Evolutionary conservation across 495 filamentous ascomycete genomes (phyloP).

Genomic region (Hypomontagnella submonticulosa): DNA sequence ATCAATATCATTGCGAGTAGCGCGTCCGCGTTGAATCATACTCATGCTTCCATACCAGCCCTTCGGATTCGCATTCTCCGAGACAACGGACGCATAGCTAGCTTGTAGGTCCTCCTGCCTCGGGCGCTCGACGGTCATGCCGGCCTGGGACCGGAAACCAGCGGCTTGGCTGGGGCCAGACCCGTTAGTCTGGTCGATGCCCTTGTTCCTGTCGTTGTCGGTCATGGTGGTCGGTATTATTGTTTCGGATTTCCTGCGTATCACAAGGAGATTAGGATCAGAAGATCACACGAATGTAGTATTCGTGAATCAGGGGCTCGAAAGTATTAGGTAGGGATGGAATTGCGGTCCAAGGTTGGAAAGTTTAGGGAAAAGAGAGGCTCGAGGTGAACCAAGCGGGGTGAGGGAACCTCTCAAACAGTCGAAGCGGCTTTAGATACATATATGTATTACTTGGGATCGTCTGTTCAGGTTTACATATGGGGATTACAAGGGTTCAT

Average conservation of each 20-base stretch:
- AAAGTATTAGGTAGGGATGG: no score
- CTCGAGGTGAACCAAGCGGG: no score
- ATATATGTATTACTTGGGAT: slow-evolving; percentile 11
- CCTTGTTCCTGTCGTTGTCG: slow-evolving; percentile 32
- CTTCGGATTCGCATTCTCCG: slow-evolving; percentile 76
- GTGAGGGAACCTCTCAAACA: no score
- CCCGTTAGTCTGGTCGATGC: slow-evolving; percentile 37
- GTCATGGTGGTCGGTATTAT: slow-evolving; percentile 32
- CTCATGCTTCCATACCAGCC: slow-evolving; percentile 94
- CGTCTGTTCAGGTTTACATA: neutral
- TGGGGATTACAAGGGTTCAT: neutral
- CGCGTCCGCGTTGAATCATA: slow-evolving; percentile 54
- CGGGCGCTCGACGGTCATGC: slow-evolving; percentile 85
- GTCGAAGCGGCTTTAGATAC: no score
- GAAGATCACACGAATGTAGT: neutral
- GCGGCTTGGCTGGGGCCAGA: slow-evolving; percentile 23
- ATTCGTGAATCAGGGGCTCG: no score
- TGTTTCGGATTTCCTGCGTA: slow-evolving; percentile 6
- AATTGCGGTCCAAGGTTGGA: no score
- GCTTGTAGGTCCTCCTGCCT: slow-evolving; percentile 86
- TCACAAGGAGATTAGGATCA: slow-evolving; percentile 6
- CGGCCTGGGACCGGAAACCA: slow-evolving; percentile 54
- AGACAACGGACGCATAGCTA: slow-evolving; percentile 82
- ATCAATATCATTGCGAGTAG: neutral
- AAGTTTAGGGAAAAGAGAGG: no score